Evolutionary conservation across 2,329 filamentous ascomycete genomes (phyloP).

Genomic region (Colletotrichum musae): DNA sequence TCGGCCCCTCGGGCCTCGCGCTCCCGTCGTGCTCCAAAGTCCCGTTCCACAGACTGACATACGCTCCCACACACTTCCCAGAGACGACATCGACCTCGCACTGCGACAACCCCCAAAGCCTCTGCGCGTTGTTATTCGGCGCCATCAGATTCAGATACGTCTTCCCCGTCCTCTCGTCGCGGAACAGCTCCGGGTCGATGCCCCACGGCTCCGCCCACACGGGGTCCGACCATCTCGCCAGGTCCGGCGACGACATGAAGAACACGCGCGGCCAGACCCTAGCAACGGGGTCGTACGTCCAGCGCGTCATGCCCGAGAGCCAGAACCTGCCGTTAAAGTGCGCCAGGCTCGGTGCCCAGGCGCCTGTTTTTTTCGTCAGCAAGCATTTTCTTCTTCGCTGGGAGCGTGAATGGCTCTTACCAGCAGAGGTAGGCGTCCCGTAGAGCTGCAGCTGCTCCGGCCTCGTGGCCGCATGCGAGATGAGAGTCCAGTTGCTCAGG

Average conservation of each 20-base stretch:
- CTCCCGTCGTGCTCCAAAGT: slow-evolving; percentile 37
- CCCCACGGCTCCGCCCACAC: slow-evolving; percentile 38
- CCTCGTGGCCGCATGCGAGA: slow-evolving; percentile 43
- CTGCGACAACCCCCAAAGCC: slow-evolving; percentile 43
- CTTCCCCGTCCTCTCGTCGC: slow-evolving; percentile 38
- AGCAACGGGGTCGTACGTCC: slow-evolving; percentile 52
- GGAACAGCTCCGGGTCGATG: slow-evolving; percentile 37
- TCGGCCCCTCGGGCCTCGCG: slow-evolving; percentile 42
- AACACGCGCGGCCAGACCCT: slow-evolving; percentile 53
- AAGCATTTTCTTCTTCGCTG: not conserved
- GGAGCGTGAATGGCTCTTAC: not conserved
- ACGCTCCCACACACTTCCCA: slow-evolving; percentile 41
- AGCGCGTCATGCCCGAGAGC: slow-evolving; percentile 49
- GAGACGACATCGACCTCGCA: slow-evolving; percentile 42
- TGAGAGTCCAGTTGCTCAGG: slow-evolving; percentile 56
- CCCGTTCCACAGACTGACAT: slow-evolving; percentile 44
- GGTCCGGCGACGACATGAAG: slow-evolving; percentile 43
- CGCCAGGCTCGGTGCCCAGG: slow-evolving; percentile 25
- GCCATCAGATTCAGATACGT: slow-evolving; percentile 44
- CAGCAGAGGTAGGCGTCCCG: slow-evolving; percentile 22
- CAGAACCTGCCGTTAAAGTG: slow-evolving; percentile 23
- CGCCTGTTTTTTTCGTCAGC: slow-evolving; percentile 7
- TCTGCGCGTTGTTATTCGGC: slow-evolving; percentile 41
- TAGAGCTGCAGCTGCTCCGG: slow-evolving; percentile 29
- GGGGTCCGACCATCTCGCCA: slow-evolving; percentile 28